These are phyloP conservation scores for Penicillium corylophilum DNA, from an alignment of 2,329 filamentous ascomycete species.

Conservation along the genomic window DNA sequence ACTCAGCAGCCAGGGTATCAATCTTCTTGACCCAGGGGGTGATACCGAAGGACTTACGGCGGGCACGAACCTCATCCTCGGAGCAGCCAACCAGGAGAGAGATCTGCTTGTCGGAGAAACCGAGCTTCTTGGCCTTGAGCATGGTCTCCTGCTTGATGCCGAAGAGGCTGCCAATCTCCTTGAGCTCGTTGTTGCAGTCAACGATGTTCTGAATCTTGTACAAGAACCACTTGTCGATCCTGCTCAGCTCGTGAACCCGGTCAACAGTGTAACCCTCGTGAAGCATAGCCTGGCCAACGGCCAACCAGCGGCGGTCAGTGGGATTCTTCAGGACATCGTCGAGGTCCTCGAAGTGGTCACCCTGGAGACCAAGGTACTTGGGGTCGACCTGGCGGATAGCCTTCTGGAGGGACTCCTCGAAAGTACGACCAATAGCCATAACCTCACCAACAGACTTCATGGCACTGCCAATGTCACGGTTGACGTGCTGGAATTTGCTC, in stretches of 20 bases:
- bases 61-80: constrained; percentile 85
- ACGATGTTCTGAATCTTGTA: constrained; percentile 98
- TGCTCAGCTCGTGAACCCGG: constrained; percentile 85
- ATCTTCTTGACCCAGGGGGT: constrained; percentile 98
- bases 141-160: constrained; percentile 86
- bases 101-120: constrained; percentile 97
- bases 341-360: constrained; percentile 88
- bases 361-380: constrained; percentile 87
- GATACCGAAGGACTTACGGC: constrained; percentile 82
- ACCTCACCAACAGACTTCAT: constrained; percentile 99
- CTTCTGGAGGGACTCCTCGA: constrained; percentile 99
- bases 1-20: constrained; percentile 94
- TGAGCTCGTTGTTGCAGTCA: constrained; percentile 80
- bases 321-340: constrained; percentile 89
- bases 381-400: constrained; percentile 97
- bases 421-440: constrained; percentile 98
- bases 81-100: constrained; percentile 78
- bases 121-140: constrained; percentile 91
- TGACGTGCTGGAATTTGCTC: constrained; percentile 98
- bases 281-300: constrained; percentile 95
- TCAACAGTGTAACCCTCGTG: constrained; percentile 96
- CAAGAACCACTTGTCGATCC: constrained; percentile 99
- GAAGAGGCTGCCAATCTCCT: constrained; percentile 77
- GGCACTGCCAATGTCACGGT: constrained; percentile 92
- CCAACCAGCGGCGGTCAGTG: constrained; percentile 94